A percentile compares a stretch with the other conserved stretches of the same genome.
Evolutionary conservation across 495 filamentous ascomycete species (phyloP).

Genomic region (Tuber melanosporum): DNA sequence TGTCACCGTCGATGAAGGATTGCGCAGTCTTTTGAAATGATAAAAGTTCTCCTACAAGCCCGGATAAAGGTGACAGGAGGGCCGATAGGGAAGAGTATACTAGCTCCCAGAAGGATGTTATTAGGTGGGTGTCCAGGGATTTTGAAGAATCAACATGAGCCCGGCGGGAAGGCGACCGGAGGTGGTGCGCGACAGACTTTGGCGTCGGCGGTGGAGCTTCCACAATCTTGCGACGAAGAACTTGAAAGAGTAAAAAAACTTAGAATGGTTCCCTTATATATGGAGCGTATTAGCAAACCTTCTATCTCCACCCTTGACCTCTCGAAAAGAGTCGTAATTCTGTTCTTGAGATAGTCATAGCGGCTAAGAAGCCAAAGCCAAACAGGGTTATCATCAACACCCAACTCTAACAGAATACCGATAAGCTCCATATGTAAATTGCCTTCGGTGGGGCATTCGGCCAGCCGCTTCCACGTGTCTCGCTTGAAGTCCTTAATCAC

Average conservation of each 20-base stretch:
- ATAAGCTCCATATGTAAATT: slow-evolving; percentile 39
- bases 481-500: slow-evolving; percentile 80
- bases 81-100: slow-evolving; percentile 61
- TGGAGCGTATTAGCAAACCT: slow-evolving; percentile 21
- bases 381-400: slow-evolving; percentile 91
- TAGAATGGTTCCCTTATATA: slow-evolving; percentile 13
- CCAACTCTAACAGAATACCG: slow-evolving; percentile 74
- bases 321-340: slow-evolving; percentile 70
- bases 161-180: slow-evolving; percentile 63
- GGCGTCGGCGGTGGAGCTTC: slow-evolving; percentile 62
- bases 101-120: slow-evolving; percentile 86
- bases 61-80: slow-evolving; percentile 63
- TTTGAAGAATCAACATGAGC: slow-evolving; percentile 51
- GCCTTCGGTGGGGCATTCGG: slow-evolving; percentile 46
- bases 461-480: slow-evolving; percentile 75
- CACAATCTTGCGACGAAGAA: slow-evolving; percentile 71
- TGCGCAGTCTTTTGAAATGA: slow-evolving; percentile 92
- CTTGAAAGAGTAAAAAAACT: slow-evolving; percentile 31
- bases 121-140: slow-evolving; percentile 62
- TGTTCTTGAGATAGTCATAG: slow-evolving; percentile 78
- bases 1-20: slow-evolving; percentile 80
- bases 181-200: slow-evolving; percentile 61
- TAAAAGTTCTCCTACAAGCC: slow-evolving; percentile 78
- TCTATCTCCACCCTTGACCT: slow-evolving; percentile 85
- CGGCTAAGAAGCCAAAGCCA: slow-evolving; percentile 89